These are phyloP conservation scores for Huntiella abstrusa DNA, from an alignment of 2,329 filamentous ascomycete species.

Conservation along the genomic window DNA sequence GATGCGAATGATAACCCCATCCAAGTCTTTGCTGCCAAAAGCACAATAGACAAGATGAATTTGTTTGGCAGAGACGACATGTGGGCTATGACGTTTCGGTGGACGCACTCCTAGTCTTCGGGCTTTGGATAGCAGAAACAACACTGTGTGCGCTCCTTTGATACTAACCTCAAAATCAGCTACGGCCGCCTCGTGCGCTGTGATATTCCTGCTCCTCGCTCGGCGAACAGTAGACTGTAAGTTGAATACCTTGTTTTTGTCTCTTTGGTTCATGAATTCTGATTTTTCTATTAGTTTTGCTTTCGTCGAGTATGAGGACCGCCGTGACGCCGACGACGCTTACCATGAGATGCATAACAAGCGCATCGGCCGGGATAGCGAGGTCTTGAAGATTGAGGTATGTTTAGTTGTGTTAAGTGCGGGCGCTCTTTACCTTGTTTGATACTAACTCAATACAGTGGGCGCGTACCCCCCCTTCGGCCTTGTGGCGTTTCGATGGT, in stretches of 20 bases:
- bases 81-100: not conserved
- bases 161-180: constrained; percentile 27
- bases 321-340: constrained; percentile 93
- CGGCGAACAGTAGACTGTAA: constrained; percentile 86
- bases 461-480: constrained; percentile 93
- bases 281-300: constrained; percentile 47
- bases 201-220: constrained; percentile 91
- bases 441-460: constrained; percentile 38
- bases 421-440: no score
- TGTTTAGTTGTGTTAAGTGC: constrained; percentile 14
- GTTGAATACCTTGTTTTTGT: constrained; percentile 23
- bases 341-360: constrained; percentile 99
- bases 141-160: constrained; percentile 2
- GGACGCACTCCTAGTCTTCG: not conserved
- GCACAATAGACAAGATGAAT: constrained; percentile 12
- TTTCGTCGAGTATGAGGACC: constrained; percentile 97
- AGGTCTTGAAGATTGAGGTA: constrained; percentile 95
- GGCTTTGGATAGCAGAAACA: not conserved
- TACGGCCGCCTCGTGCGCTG: constrained; percentile 96
- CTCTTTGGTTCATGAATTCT: not conserved
- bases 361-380: constrained; percentile 73
- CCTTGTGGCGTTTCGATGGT: constrained; percentile 95
- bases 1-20: no score
- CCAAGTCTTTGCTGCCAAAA: no score
- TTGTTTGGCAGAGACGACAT: not conserved